A percentile compares a stretch with the other conserved stretches of the same genome.
phyloP scores from a whole-genome alignment of 2,329 filamentous ascomycete species.

The Neofusicoccum sp. region DNA sequence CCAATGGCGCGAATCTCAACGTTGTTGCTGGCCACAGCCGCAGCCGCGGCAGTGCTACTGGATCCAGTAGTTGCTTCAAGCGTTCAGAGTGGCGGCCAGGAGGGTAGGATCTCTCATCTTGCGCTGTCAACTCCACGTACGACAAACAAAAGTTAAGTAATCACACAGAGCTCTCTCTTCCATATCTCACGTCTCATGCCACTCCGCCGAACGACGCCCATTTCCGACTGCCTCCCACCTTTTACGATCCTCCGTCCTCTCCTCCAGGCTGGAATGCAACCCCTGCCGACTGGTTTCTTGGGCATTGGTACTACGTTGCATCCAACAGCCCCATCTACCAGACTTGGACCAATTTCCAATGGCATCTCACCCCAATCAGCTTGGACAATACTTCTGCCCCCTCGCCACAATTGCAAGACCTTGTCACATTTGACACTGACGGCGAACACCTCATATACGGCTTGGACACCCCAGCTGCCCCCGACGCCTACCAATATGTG shows the following conservation, averaged over 20 bases:
- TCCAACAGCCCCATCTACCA: not conserved
- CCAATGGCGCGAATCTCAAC: no score
- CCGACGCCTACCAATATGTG: not conserved
- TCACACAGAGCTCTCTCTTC: not conserved
- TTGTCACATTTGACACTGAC: not conserved
- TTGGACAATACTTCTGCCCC: not conserved
- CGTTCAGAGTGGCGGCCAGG: no score
- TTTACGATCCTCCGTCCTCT: not conserved
- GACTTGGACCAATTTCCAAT: not conserved
- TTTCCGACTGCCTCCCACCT: not conserved
- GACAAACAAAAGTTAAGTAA: not conserved
- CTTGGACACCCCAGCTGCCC: not conserved
- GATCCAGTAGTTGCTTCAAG: no score
- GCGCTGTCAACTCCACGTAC: no score
- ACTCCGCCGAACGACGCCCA: not conserved
- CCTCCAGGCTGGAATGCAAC: not conserved
- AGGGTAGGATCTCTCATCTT: no score
- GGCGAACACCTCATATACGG: not conserved
- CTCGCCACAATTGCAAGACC: not conserved
- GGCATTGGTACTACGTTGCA: not conserved
- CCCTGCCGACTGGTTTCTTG: not conserved
- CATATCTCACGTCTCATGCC: not conserved
- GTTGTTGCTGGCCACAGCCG: no score
- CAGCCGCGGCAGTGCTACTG: no score
- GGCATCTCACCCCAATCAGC: not conserved